Percentiles rank a stretch among this genome's conserved stretches.
Evolutionary conservation across 768 basidiomycete genomes (phyloP).

Genomic region (Solioccasus polychromus): DNA sequence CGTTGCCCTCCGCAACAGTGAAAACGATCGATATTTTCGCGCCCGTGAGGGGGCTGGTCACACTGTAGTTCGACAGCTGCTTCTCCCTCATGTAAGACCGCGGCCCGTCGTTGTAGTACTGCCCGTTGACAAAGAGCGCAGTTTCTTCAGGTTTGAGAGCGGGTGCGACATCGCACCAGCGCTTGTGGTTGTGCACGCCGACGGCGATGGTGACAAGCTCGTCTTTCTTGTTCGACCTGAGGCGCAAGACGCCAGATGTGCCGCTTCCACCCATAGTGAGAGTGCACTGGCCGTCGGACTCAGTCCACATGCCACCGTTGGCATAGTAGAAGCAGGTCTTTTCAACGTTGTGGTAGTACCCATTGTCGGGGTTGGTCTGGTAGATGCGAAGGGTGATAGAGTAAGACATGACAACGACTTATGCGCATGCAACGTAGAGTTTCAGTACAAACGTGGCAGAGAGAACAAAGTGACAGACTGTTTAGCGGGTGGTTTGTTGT

Average conservation of each 20-base stretch:
- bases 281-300: slow-evolving; percentile 15
- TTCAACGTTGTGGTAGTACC: slow-evolving; percentile 3
- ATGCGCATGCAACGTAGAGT: background rate
- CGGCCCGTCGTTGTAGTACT: slow-evolving; percentile 25
- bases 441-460: background rate
- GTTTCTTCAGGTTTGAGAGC: too few relatives aligned
- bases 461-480: background rate
- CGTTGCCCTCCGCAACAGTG: slow-evolving; percentile 5
- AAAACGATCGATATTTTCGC: background rate
- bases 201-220: slow-evolving; percentile 34
- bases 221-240: slow-evolving; percentile 25
- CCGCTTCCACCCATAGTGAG: slow-evolving; percentile 39
- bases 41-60: too few relatives aligned
- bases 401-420: slow-evolving; percentile 13
- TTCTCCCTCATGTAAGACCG: slow-evolving; percentile 7
- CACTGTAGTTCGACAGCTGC: slow-evolving; percentile 4
- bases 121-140: too few relatives aligned
- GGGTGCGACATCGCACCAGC: slow-evolving; percentile 44
- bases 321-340: slow-evolving; percentile 5
- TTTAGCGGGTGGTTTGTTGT: background rate
- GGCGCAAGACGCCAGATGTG: slow-evolving; percentile 37
- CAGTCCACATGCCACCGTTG: slow-evolving; percentile 29
- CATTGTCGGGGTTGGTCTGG: slow-evolving; percentile 4
- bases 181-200: slow-evolving; percentile 39
- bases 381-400: background rate